Conservation (phyloP, 2,329 filamentous ascomycete species). For the Microdochium nivale region DNA sequence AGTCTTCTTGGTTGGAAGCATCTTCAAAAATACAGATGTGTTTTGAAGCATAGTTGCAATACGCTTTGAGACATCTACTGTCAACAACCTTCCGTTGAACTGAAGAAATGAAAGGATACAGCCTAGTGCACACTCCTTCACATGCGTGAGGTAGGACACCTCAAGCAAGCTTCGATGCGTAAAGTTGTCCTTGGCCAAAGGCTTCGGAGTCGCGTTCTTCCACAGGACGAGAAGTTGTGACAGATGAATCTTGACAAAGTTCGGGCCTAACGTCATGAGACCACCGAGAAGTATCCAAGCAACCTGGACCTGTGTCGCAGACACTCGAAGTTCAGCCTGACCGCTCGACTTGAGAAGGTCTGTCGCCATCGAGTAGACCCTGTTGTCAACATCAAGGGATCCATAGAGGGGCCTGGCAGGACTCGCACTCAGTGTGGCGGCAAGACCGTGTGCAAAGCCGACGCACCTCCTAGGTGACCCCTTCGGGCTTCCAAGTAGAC, state of each 20-base stretch:
- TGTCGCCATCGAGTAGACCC: slow-evolving; percentile 84
- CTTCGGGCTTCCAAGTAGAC: slow-evolving; percentile 63
- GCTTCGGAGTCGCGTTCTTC: slow-evolving; percentile 95
- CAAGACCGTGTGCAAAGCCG: slow-evolving; percentile 85
- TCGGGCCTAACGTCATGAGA: slow-evolving; percentile 90
- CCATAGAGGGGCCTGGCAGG: slow-evolving; percentile 84
- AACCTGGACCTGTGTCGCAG: slow-evolving; percentile 92
- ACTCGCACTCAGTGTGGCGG: slow-evolving; percentile 84
- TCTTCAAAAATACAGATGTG: slow-evolving; percentile 81
- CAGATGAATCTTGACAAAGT: slow-evolving; percentile 97
- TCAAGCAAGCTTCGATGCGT: slow-evolving; percentile 77
- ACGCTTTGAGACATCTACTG: slow-evolving; percentile 86
- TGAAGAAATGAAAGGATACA: slow-evolving; percentile 88
- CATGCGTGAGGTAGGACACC: slow-evolving; percentile 86
- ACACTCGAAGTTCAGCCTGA: slow-evolving; percentile 81
- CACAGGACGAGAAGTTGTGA: slow-evolving; percentile 88
- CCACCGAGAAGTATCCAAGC: slow-evolving; percentile 97
- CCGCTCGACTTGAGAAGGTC: slow-evolving; percentile 87
- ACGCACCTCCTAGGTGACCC: slow-evolving; percentile 78
- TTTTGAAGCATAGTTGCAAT: slow-evolving; percentile 93
- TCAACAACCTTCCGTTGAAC: slow-evolving; percentile 86
- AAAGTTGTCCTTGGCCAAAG: slow-evolving; percentile 86
- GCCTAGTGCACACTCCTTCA: slow-evolving; percentile 86
- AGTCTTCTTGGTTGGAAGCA: slow-evolving; percentile 72
- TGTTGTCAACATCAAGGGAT: slow-evolving; percentile 89